Percentiles rank a stretch among this genome's conserved stretches.
Evolutionary conservation across 129 eudicot species (phyloP).

Genomic region (Centaurea solstitialis): DNA sequence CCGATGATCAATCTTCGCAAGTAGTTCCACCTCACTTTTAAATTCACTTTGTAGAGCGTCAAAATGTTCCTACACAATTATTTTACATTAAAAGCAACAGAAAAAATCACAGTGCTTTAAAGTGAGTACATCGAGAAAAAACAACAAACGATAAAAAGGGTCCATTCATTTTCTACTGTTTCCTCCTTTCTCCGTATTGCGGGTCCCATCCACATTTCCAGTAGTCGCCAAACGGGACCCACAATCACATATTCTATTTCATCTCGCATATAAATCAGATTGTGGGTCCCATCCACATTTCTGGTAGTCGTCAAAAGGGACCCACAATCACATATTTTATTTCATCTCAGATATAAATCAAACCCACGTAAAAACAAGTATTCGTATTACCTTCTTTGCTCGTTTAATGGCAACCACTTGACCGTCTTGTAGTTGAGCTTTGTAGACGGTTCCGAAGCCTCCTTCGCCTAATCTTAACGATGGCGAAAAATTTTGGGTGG

Average conservation of each 20-base stretch:
- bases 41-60: constrained; percentile 72
- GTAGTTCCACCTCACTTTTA: constrained; percentile 87
- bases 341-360: neutral
- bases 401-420: constrained; percentile 85
- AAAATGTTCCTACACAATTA: constrained; percentile 60
- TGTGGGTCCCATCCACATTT: too few relatives aligned
- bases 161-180: neutral
- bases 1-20: constrained; percentile 90
- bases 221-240: neutral
- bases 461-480: constrained; percentile 81
- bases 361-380: neutral
- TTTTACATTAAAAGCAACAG: neutral
- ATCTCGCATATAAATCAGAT: neutral
- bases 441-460: constrained; percentile 90
- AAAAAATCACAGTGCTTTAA: neutral
- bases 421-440: constrained; percentile 77
- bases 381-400: constrained; percentile 75
- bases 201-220: neutral
- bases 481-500: constrained; percentile 80
- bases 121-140: neutral
- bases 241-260: neutral
- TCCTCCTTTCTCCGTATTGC: neutral
- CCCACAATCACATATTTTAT: neutral
- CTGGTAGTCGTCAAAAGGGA: too few relatives aligned
- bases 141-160: neutral